Conservation (phyloP, 2,329 filamentous ascomycete genomes). For the Neofusicoccum cordaticola region DNA sequence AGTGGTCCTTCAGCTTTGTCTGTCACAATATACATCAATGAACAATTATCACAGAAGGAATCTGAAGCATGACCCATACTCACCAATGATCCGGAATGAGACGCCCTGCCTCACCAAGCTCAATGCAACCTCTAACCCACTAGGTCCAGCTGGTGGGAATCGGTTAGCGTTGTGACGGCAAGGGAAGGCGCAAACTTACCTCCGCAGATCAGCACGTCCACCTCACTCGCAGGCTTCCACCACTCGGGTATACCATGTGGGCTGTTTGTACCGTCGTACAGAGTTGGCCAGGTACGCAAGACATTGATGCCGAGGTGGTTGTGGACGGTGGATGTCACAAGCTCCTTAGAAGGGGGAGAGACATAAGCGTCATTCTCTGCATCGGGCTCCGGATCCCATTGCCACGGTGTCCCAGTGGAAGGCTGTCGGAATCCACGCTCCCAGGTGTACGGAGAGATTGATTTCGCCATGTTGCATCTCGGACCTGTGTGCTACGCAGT, state of each 20-base stretch:
- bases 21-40: too few species aligned
- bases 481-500: too few species aligned
- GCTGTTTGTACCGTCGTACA: slow-evolving; percentile 30
- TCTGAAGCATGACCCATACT: not conserved
- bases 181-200: slow-evolving; percentile 16
- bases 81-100: slow-evolving; percentile 34
- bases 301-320: slow-evolving; percentile 29
- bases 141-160: slow-evolving; percentile 27
- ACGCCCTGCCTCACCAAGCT: slow-evolving; percentile 33
- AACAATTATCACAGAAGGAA: too few species aligned
- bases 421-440: slow-evolving; percentile 6
- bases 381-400: not conserved
- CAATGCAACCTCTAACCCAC: slow-evolving; percentile 30
- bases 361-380: not conserved
- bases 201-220: slow-evolving; percentile 36
- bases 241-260: slow-evolving; percentile 28
- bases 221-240: slow-evolving; percentile 29
- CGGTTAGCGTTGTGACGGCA: too few species aligned
- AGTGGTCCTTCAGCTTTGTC: slow-evolving; percentile 30
- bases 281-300: slow-evolving; percentile 30
- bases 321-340: slow-evolving; percentile 16
- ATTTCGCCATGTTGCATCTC: not conserved
- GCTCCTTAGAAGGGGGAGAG: not conserved
- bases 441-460: slow-evolving; percentile 1
- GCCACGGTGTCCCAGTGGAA: not conserved